Conservation (phyloP, 208 protist species). For the Herpetomonas samuelpessoai region DNA sequence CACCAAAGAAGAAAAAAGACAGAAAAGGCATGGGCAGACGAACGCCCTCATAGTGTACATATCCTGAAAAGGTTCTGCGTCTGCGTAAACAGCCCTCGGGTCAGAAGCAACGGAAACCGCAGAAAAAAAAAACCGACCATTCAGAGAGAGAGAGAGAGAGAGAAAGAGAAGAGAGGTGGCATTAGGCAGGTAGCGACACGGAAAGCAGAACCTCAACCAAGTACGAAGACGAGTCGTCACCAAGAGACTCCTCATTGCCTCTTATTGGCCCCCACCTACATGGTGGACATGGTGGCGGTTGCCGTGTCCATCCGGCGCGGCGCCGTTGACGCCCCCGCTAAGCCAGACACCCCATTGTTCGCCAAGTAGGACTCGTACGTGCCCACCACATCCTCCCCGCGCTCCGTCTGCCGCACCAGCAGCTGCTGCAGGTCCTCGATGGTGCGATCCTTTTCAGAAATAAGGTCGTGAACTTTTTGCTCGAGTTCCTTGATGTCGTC, state of each 20-base stretch:
- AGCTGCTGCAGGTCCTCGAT: conserved; percentile 95
- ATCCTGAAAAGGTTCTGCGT: too few species aligned
- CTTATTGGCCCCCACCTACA: too few species aligned
- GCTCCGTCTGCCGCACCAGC: conserved; percentile 60
- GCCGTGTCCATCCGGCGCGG: too few species aligned
- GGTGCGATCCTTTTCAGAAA: conserved; percentile 95
- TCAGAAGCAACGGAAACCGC: conserved; percentile 3
- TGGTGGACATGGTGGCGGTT: too few species aligned
- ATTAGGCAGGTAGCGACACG: too few species aligned
- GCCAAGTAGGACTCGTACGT: conserved; percentile 87
- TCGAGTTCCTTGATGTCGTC: conserved; percentile 89
- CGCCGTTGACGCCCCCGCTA: conserved; percentile 6
- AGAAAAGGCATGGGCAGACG: neutral
- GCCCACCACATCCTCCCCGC: conserved; percentile 55
- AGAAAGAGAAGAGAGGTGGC: conserved; percentile 2
- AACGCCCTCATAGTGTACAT: too few species aligned
- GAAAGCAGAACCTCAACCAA: too few species aligned
- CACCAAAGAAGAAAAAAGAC: neutral
- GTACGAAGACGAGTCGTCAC: too few species aligned
- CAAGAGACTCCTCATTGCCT: too few species aligned
- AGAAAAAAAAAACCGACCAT: conserved; percentile 2
- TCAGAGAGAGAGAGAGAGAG: neutral
- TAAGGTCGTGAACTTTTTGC: conserved; percentile 94
- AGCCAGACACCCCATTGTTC: conserved; percentile 64
- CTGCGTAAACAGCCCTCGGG: too few species aligned